Conservation (phyloP, 2,329 filamentous ascomycete species). For the Colletotrichum tanaceti region DNA sequence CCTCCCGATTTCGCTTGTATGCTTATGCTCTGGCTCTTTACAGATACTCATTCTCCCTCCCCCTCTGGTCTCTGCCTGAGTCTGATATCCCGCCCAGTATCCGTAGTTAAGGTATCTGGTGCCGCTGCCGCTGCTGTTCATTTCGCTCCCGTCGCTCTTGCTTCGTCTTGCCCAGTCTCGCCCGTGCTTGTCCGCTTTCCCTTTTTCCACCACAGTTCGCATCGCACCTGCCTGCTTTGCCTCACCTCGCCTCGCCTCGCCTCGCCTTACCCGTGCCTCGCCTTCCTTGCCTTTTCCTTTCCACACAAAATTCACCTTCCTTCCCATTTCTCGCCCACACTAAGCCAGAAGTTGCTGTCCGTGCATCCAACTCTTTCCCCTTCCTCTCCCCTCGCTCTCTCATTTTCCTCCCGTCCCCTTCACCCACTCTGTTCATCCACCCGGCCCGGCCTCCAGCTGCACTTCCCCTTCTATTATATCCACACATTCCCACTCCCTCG, state of each 20-base stretch:
- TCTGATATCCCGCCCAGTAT: not conserved
- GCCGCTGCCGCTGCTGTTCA: not conserved
- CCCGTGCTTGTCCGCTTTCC: constrained; percentile 18
- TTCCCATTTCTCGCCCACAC: constrained; percentile 4
- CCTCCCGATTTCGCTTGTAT: not conserved
- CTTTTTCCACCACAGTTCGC: not conserved
- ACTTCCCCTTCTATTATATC: constrained; percentile 30
- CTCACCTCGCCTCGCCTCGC: not conserved
- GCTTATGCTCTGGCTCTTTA: constrained; percentile 8
- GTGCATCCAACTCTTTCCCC: constrained; percentile 12
- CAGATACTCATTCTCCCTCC: too few species aligned
- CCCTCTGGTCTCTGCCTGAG: not conserved
- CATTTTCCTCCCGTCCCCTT: constrained; percentile 1
- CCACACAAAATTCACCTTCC: constrained; percentile 5
- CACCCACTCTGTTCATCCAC: constrained; percentile 11
- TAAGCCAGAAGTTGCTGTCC: constrained; percentile 12
- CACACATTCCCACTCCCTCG: constrained; percentile 37
- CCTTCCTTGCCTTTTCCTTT: not conserved
- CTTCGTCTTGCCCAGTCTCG: not conserved
- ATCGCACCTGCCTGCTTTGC: constrained; percentile 3
- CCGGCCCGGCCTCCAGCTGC: constrained; percentile 14
- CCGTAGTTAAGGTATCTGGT: not conserved
- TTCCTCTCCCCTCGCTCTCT: constrained; percentile 16
- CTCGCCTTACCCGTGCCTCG: constrained; percentile 3
- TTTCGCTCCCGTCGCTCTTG: not conserved